These are phyloP conservation scores for Rhizopogon vinicolor DNA, from an alignment of 768 basidiomycete genomes.

Conservation along the genomic window DNA sequence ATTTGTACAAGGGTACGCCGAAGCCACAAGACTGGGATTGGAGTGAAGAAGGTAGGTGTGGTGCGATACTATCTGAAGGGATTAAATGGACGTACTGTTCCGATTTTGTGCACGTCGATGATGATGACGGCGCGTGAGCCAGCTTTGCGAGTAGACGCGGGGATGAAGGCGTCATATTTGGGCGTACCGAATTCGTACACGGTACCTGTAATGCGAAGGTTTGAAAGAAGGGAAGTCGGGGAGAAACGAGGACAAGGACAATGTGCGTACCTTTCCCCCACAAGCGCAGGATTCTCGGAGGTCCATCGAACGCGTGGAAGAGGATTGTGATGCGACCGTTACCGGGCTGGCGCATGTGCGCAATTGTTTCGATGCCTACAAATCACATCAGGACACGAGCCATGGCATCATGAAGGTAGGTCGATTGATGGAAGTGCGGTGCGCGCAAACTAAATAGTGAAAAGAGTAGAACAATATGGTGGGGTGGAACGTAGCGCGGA, in stretches of 20 bases:
- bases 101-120: conserved; percentile 58
- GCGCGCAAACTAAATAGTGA: too few species aligned
- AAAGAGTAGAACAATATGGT: not conserved
- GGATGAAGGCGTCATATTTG: conserved; percentile 52
- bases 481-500: not conserved
- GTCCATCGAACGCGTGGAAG: conserved; percentile 58
- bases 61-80: not conserved
- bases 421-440: too few species aligned
- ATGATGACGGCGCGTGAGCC: conserved; percentile 61
- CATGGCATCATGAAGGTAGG: too few species aligned
- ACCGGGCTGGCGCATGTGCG: conserved; percentile 51
- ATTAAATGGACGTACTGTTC: conserved; percentile 28
- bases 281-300: conserved; percentile 52
- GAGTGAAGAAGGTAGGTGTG: not conserved
- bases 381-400: not conserved
- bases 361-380: conserved; percentile 52
- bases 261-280: conserved; percentile 49
- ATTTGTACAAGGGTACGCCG: conserved; percentile 57
- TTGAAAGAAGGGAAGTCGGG: not conserved
- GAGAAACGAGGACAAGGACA: not conserved
- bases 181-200: conserved; percentile 60
- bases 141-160: conserved; percentile 39
- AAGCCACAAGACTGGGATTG: conserved; percentile 60
- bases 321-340: conserved; percentile 59
- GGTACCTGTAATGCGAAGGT: conserved; percentile 33